Evolutionary conservation across 2,329 filamentous ascomycete species (phyloP), one percentile per base, ranked within the genome.

Genomic region (Exophiala lecanii-corni): DNA sequence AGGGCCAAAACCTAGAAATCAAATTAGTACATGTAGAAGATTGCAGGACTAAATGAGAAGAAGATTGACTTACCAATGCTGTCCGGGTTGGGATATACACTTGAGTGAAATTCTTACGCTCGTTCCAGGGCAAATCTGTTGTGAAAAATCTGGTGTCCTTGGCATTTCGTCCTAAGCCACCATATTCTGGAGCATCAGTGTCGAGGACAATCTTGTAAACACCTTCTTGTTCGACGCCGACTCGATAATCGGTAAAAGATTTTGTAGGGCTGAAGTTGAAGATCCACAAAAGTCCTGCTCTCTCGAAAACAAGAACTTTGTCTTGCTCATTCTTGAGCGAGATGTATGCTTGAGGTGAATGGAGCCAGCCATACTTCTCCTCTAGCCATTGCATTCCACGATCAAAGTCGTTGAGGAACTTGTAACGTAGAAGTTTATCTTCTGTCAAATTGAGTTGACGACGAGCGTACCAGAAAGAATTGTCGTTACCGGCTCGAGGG

Each of bases 291-390:
- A 95, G 70, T 0, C 89, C 89, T 1, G 81, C 92, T 21, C 92
- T 80, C 71, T 98, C 92, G 62, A 96, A 98, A 3, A 95, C 89
- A 53, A 98, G 80, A 32, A 97, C 82, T 70, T 97, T 98, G 69
- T 98, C 92, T 15, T 67, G 73, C 61, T 97, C 89, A 62, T 98
- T 82, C 76, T 97, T 98, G 55, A 97, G 74, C 49, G 86, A 92
- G 59, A 98, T 82, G 63, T 92, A 94, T 0, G 89, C 92, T 67
- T 97, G 91, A 0, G 82, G 70, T 1, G 84, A 72, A 61, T 86
- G 81, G 26, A 98, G 74, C 92, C 92, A 98, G 53, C 89, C 89
- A 61, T 91, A 94, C 65, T 88, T 89, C 48, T 79, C 79, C 65
- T 98, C 92, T 1, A 81, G 81, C 51, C 78, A 72, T 67, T 98